Conservation (phyloP, 495 filamentous ascomycete genomes). For the Penicillium canescens region DNA sequence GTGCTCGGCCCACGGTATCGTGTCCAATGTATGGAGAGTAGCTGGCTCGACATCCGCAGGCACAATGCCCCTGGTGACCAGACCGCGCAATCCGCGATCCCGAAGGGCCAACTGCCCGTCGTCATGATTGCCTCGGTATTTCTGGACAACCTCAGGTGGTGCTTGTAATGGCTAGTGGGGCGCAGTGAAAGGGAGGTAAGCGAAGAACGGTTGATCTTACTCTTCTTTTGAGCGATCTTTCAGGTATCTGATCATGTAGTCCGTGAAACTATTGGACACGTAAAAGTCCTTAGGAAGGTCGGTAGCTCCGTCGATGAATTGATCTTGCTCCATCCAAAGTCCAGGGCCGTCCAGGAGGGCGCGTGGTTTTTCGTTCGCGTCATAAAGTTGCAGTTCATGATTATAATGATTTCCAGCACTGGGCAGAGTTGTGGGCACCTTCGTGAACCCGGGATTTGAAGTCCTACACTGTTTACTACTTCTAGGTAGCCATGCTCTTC, state of each 20-base stretch:
- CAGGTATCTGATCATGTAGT: conserved; percentile 38
- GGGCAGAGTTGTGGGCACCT: too few relatives aligned
- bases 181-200: conserved; percentile 41
- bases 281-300: conserved; percentile 43
- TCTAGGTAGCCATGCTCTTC: too few relatives aligned
- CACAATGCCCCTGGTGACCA: conserved; percentile 37
- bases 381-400: too few relatives aligned
- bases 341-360: conserved; percentile 6
- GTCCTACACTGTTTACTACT: too few relatives aligned
- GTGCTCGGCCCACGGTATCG: conserved; percentile 7
- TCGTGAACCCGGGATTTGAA: too few relatives aligned
- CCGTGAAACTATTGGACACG: conserved; percentile 37
- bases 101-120: conserved; percentile 37
- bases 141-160: conserved; percentile 25
- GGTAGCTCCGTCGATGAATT: conserved; percentile 4
- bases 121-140: conserved; percentile 41
- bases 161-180: conserved; percentile 46
- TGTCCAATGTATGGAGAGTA: conserved; percentile 8
- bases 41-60: conserved; percentile 34
- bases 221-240: conserved; percentile 40
- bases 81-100: conserved; percentile 26
- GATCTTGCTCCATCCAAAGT: conserved; percentile 1
- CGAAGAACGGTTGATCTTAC: conserved; percentile 40
- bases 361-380: neutral
- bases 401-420: too few relatives aligned